Conservation (phyloP, 1,139 yeast species). For the Saccharomyces hybrid region DNA sequence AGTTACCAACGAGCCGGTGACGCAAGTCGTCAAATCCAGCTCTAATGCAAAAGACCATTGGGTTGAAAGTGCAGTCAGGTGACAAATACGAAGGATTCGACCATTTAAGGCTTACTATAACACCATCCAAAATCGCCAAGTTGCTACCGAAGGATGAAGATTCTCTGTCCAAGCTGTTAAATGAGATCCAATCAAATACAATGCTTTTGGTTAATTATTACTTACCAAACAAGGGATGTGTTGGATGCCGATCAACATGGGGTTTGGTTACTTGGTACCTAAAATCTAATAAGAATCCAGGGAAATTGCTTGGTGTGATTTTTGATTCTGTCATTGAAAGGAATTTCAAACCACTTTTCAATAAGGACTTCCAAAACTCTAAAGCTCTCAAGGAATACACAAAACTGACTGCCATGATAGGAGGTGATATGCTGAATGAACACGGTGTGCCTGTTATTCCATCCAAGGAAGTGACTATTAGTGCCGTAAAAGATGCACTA, state of each 20-base stretch:
- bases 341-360: slow-evolving; percentile 33
- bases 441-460: slow-evolving; percentile 33
- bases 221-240: slow-evolving; percentile 39
- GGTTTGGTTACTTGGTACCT: slow-evolving; percentile 93
- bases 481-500: slow-evolving; percentile 43
- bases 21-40: slow-evolving; percentile 5
- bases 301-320: slow-evolving; percentile 71
- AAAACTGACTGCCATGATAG: slow-evolving; percentile 82
- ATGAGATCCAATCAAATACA: slow-evolving; percentile 41
- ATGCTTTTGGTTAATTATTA: slow-evolving; percentile 57
- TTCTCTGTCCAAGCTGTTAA: slow-evolving; percentile 24
- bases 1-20: slow-evolving; percentile 24
- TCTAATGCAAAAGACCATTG: slow-evolving; percentile 10
- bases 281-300: slow-evolving; percentile 43
- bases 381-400: slow-evolving; percentile 39
- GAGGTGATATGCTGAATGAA: slow-evolving; percentile 58
- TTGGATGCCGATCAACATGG: slow-evolving; percentile 36
- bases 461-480: slow-evolving; percentile 38
- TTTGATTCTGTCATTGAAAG: slow-evolving; percentile 80
- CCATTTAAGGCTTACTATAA: slow-evolving; percentile 54
- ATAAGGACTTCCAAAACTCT: slow-evolving; percentile 16
- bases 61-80: slow-evolving; percentile 12
- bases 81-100: slow-evolving; percentile 33
- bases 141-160: slow-evolving; percentile 14
- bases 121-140: slow-evolving; percentile 34